Conservation (phyloP, 495 filamentous ascomycete species). For the Tuber calosporum region DNA sequence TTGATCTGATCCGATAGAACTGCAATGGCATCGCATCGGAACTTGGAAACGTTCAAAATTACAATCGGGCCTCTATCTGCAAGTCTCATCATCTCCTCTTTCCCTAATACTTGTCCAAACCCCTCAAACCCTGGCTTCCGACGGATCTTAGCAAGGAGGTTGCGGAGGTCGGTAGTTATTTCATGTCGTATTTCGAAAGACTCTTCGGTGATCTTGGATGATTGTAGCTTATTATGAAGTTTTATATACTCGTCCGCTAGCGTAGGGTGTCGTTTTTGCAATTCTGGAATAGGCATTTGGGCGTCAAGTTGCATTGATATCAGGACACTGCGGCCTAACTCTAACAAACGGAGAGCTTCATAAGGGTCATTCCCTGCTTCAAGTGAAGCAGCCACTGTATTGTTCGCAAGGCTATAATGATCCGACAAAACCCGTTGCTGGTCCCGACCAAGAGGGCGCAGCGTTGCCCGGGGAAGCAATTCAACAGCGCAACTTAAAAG, state of each 20-base stretch:
- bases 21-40: slow-evolving; percentile 12
- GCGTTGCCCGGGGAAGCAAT: background rate
- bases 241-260: slow-evolving; percentile 12
- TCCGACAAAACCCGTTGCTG: slow-evolving; percentile 30
- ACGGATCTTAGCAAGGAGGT: background rate
- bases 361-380: slow-evolving; percentile 17
- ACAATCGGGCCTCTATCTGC: slow-evolving; percentile 5
- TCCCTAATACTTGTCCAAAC: background rate
- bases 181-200: slow-evolving; percentile 1
- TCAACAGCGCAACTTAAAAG: background rate
- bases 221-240: slow-evolving; percentile 8
- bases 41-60: slow-evolving; percentile 11
- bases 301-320: slow-evolving; percentile 33
- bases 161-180: background rate
- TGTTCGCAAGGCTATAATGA: slow-evolving; percentile 30
- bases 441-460: slow-evolving; percentile 16
- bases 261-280: slow-evolving; percentile 14
- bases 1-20: background rate
- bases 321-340: slow-evolving; percentile 40
- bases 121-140: background rate
- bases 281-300: slow-evolving; percentile 26
- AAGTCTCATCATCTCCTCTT: slow-evolving; percentile 1
- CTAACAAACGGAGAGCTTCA: slow-evolving; percentile 36
- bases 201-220: slow-evolving; percentile 6
- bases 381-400: slow-evolving; percentile 32